Evolutionary conservation across 306 rosid genomes (phyloP), one percentile per base, ranked within the genome.

Genomic region (Aeschynomene evenia): DNA sequence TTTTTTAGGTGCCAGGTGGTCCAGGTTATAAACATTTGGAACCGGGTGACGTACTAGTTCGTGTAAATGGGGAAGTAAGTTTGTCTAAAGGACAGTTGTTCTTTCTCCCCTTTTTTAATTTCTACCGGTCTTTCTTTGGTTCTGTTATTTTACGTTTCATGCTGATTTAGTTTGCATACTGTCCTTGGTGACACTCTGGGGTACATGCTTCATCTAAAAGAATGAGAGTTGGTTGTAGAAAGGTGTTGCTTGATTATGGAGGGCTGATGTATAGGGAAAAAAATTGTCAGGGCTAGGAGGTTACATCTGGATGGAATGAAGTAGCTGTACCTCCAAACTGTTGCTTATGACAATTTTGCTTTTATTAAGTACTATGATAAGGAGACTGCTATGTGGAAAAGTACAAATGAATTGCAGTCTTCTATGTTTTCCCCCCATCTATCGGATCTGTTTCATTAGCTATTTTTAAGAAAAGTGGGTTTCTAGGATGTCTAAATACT

Each of bases 11-110:
- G 61, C 97, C 98, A 55, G 98, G 97, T 28, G 95, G 98, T 57
- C 98, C 96, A 24, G 98, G 85, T 43, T 74, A 85, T 20, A 87
- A 88, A 77, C 76, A 77, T 84, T 82, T 94, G 88, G 97, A 90
- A 80, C 96, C 98, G 1, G 98, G 98, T 46, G 98, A 94, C 73
- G 89, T 94, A 63, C 97, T 94, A 82, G 91, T 94, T 75, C 88
- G 92, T 63, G 83, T 88, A 68, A 94, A 94, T 82, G 95, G 98
- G 39, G 90, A 94, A 74, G 98, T 90, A 85, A 85, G 98, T 77
- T 60, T 63, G 26, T 33, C 50, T 75, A 51, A 55, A 50, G 55
- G 53, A 66, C n/a, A 63, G 19, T n/a, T 13, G 1, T 9, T 43
- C 43, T 43, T 71, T 11, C 62, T 2, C 5, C 5, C 19, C 49